phyloP scores from a whole-genome alignment of 2,329 filamentous ascomycete genomes.

The Fusarium nanum region DNA sequence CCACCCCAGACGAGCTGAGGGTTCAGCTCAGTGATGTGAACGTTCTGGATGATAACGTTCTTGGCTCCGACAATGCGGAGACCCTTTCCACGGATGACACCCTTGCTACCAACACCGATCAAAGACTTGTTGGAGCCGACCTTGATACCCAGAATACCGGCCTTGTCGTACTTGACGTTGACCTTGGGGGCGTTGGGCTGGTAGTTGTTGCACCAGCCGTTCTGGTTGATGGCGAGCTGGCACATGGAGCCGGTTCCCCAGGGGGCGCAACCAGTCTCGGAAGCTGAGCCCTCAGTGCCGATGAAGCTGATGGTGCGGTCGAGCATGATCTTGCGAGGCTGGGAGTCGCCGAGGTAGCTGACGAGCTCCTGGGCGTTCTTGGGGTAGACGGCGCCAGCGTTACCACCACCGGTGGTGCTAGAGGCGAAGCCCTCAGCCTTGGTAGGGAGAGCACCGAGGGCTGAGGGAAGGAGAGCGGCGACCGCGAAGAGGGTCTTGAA shows the following conservation, averaged over 20 bases:
- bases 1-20: constrained; percentile 70
- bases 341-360: constrained; percentile 66
- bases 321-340: constrained; percentile 68
- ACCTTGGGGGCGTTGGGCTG: constrained; percentile 61
- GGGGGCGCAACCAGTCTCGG: constrained; percentile 67
- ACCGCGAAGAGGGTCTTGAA: constrained; percentile 39
- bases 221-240: constrained; percentile 70
- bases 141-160: constrained; percentile 61
- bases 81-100: constrained; percentile 69
- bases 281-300: constrained; percentile 64
- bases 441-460: constrained; percentile 47
- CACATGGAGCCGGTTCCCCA: constrained; percentile 65
- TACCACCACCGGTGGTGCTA: constrained; percentile 71
- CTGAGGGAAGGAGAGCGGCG: constrained; percentile 34
- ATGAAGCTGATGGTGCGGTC: constrained; percentile 68
- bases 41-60: constrained; percentile 72
- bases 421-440: constrained; percentile 58
- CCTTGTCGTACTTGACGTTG: constrained; percentile 62
- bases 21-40: constrained; percentile 67
- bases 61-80: constrained; percentile 59
- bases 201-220: constrained; percentile 70
- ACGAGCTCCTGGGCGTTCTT: constrained; percentile 66
- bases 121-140: constrained; percentile 69
- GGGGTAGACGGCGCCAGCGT: constrained; percentile 65
- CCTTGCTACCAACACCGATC: constrained; percentile 63